Evolutionary conservation across 2,329 filamentous ascomycete species (phyloP).

Genomic region (Aureobasidium sp.): DNA sequence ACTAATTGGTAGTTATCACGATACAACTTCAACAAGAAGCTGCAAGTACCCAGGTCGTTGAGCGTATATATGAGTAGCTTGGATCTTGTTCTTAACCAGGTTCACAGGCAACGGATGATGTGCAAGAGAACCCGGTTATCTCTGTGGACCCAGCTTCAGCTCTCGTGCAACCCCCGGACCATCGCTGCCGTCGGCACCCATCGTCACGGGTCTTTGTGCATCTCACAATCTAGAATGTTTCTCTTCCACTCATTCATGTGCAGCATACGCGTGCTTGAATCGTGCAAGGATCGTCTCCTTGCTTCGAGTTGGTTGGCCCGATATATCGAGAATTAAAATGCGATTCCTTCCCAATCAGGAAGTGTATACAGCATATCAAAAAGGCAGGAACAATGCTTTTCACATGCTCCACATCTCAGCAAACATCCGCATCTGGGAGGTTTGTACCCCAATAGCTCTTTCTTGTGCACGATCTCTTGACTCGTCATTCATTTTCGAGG

Average conservation of each 20-base stretch:
- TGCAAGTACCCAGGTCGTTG: slow-evolving; percentile 4
- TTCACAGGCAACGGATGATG: background rate
- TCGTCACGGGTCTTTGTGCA: slow-evolving; percentile 3
- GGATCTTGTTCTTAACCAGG: background rate
- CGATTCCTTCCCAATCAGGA: background rate
- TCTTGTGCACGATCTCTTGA: background rate
- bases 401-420: background rate
- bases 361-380: background rate
- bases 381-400: background rate
- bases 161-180: background rate
- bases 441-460: background rate
- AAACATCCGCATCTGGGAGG: background rate
- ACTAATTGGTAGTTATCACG: background rate
- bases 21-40: background rate
- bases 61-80: background rate
- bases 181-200: background rate
- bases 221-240: background rate
- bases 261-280: background rate
- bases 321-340: background rate
- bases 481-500: background rate
- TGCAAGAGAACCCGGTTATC: slow-evolving; percentile 1
- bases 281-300: background rate
- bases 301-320: background rate
- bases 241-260: background rate
- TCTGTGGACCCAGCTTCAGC: background rate